Evolutionary conservation across 2,329 filamentous ascomycete genomes (phyloP), one percentile per base, ranked within the genome.

Genomic region (Paecilomyces variotii): DNA sequence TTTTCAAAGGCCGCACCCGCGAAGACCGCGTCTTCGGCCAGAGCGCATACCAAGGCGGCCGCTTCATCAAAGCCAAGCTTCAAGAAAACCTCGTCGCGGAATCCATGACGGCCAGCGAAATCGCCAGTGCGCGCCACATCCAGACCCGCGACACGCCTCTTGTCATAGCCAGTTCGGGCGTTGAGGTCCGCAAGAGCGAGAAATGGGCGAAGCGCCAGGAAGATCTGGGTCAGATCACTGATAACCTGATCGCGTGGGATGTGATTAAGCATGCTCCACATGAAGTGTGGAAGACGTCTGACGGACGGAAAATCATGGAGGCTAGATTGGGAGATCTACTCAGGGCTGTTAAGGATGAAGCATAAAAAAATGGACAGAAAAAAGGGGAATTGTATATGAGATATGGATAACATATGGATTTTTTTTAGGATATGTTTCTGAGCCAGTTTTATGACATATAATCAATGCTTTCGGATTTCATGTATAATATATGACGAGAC

Each of bases 61-160:
- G 92, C 72, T 87, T 84, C 71, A 87, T 97, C 73, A 96, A 95
- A 72, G 89, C 91, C 3, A 90, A 92, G 74, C 80, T 99, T 58
- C 94, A 99, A 75, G 94, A 99, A 77, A 93, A 88, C 63, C 80
- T 97, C 0, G 91, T 97, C 32, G 92, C 92, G 0, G 84, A 87
- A 63, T 90, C 89, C 0, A 84, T 97, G 64, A 91, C 91, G 12
- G 88, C 87, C 72, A 89, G 89, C 34, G 94, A 99, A 68, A 86
- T 96, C 19, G 79, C 82, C 52, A 89, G 87, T 60, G 91, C 91
- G 59, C 81, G 88, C 25, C 86, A 87, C 53, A 94, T 97, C 56
- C 90, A 96, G 74, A 82, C 83, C 59, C 80, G 80, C n/a, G 80
- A 89, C 59, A 89, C 88, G 12, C 88, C 91, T 5, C 76, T 97